These are phyloP conservation scores for Penicillium cosmopolitanum DNA, from an alignment of 495 filamentous ascomycete genomes.

Conservation along the genomic window DNA sequence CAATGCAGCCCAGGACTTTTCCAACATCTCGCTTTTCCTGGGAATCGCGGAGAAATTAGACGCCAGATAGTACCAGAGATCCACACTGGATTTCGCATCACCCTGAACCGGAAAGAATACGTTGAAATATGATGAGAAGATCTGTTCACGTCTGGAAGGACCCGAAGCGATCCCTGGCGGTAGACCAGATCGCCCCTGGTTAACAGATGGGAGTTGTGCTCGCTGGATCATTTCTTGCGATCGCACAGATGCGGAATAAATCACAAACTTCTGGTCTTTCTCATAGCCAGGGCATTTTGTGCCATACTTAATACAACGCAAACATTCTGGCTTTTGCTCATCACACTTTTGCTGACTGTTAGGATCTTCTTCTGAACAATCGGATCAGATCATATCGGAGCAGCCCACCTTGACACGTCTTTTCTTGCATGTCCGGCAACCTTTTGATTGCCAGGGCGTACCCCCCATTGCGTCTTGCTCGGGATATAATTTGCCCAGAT, in stretches of 20 bases:
- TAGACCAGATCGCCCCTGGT: too few species aligned
- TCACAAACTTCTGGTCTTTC: not conserved
- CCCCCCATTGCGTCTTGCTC: not conserved
- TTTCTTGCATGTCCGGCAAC: conserved; percentile 1
- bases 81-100: conserved; percentile 2
- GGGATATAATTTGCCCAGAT: not conserved
- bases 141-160: conserved; percentile 3
- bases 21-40: conserved; percentile 10
- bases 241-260: not conserved
- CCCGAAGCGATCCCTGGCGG: not conserved
- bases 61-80: conserved; percentile 13
- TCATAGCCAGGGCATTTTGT: conserved; percentile 1
- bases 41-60: conserved; percentile 5
- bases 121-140: conserved; percentile 5
- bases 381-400: not conserved
- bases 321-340: conserved; percentile 2
- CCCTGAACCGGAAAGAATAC: conserved; percentile 6
- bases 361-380: not conserved
- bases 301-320: conserved; percentile 2
- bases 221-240: not conserved
- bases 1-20: conserved; percentile 8
- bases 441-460: not conserved
- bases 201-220: too few species aligned
- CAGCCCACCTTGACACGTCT: not conserved
- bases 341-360: not conserved